These are phyloP conservation scores for Fusarium continuum DNA, from an alignment of 2,329 filamentous ascomycete species.

Conservation along the genomic window DNA sequence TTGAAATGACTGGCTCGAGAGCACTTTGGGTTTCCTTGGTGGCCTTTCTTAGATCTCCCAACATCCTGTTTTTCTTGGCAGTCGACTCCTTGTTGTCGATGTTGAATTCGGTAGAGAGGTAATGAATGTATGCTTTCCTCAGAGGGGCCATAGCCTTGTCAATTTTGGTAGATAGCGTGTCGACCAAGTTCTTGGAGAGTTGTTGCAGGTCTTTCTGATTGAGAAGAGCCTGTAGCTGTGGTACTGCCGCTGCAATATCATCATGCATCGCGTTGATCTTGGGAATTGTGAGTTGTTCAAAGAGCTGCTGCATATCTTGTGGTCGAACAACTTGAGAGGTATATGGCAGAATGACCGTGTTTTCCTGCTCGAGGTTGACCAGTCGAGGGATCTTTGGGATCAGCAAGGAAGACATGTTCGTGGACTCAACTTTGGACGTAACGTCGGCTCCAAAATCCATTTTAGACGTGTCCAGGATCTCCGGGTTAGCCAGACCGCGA, in stretches of 20 bases:
- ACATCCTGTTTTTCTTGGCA: conserved; percentile 10
- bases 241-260: conserved; percentile 5
- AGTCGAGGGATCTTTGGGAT: neutral
- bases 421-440: neutral
- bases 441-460: conserved; percentile 5
- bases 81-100: neutral
- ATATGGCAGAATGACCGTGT: conserved; percentile 5
- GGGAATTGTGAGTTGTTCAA: neutral
- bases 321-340: neutral
- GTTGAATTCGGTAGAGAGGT: neutral
- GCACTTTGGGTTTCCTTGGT: neutral
- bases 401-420: neutral
- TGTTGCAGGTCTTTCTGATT: conserved; percentile 2
- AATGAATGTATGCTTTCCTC: neutral
- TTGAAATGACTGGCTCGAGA: conserved; percentile 2
- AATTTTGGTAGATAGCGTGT: conserved; percentile 9
- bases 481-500: neutral
- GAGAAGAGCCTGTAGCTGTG: conserved; percentile 6
- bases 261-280: conserved; percentile 3
- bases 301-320: neutral
- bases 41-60: neutral
- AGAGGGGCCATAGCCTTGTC: neutral
- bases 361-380: neutral
- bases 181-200: neutral
- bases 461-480: neutral